Percentiles rank a stretch among this genome's conserved stretches.
phyloP scores from a whole-genome alignment of 768 basidiomycete genomes.

The Coprinopsis cinerea region DNA sequence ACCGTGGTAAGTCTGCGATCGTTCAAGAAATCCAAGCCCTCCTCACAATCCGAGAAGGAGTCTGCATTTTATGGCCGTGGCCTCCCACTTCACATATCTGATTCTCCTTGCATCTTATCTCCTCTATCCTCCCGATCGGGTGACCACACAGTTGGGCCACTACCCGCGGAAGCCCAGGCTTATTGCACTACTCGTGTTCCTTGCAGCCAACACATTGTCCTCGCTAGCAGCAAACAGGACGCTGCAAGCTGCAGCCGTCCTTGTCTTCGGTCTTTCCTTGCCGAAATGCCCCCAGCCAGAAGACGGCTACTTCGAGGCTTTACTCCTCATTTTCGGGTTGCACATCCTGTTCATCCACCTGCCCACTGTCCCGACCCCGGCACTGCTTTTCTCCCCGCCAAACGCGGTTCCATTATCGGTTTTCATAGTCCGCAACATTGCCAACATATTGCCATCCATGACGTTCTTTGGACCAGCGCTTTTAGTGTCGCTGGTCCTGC shows the following conservation, averaged over 20 bases:
- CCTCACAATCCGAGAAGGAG: constrained; percentile 7
- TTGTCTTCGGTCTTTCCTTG: constrained; percentile 36
- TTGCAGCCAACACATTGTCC: background rate
- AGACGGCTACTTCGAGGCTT: constrained; percentile 31
- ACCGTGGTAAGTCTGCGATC: constrained; percentile 8
- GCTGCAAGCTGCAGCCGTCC: constrained; percentile 33
- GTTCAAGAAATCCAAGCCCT: constrained; percentile 36
- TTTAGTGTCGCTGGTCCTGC: constrained; percentile 34
- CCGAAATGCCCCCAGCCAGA: constrained; percentile 30
- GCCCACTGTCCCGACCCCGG: constrained; percentile 37
- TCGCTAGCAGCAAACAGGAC: constrained; percentile 24
- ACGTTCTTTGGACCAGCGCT: constrained; percentile 45
- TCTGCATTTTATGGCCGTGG: constrained; percentile 34
- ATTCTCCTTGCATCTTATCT: constrained; percentile 34
- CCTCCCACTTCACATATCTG: constrained; percentile 37
- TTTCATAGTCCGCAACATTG: constrained; percentile 34
- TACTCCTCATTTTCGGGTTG: constrained; percentile 35
- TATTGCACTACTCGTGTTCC: background rate
- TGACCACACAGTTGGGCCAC: background rate
- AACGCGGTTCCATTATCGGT: constrained; percentile 38
- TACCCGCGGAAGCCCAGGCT: background rate
- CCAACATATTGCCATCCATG: constrained; percentile 30
- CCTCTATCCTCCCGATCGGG: constrained; percentile 32
- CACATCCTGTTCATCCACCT: constrained; percentile 43
- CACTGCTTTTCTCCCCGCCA: constrained; percentile 35